phyloP scores from a whole-genome alignment of 352 stramenopile genomes.

The Pythium periplocum region DNA sequence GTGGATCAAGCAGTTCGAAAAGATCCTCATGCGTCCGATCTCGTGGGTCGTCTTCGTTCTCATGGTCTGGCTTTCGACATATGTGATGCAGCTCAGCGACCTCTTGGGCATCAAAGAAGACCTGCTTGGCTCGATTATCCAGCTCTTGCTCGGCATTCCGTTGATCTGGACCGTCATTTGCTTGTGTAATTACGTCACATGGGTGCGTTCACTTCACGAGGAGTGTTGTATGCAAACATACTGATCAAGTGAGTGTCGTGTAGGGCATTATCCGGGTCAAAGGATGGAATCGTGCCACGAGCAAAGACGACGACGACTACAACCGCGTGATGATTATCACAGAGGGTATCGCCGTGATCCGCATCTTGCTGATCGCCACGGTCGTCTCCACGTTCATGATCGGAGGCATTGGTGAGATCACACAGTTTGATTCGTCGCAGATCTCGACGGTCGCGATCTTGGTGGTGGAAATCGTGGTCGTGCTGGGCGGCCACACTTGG shows the following conservation, averaged over 20 bases:
- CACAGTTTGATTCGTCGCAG: constrained; percentile 74
- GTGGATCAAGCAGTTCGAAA: constrained; percentile 85
- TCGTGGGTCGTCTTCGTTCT: constrained; percentile 83
- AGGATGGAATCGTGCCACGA: constrained; percentile 66
- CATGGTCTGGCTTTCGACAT: constrained; percentile 56
- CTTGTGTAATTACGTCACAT: constrained; percentile 79
- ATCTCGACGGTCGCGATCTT: constrained; percentile 76
- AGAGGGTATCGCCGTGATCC: constrained; percentile 81
- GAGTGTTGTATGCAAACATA: not conserved
- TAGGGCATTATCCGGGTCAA: constrained; percentile 76
- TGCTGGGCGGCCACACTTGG: constrained; percentile 80
- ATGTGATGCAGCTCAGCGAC: constrained; percentile 54
- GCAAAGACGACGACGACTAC: constrained; percentile 79
- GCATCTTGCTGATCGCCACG: constrained; percentile 69
- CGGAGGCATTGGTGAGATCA: constrained; percentile 72
- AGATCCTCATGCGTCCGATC: constrained; percentile 64
- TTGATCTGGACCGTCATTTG: constrained; percentile 79
- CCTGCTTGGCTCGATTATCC: constrained; percentile 47
- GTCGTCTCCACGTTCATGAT: constrained; percentile 86
- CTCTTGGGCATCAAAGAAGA: constrained; percentile 36
- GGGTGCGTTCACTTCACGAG: constrained; percentile 24
- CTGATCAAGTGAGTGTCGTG: not conserved
- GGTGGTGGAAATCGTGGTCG: constrained; percentile 72
- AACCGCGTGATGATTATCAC: constrained; percentile 85
- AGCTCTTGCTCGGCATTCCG: constrained; percentile 59